A percentile compares a stretch with the other conserved stretches of the same genome.
These are phyloP conservation scores for Trichoderma guizhouense DNA, from an alignment of 2,329 filamentous ascomycete species.

Conservation along the genomic window DNA sequence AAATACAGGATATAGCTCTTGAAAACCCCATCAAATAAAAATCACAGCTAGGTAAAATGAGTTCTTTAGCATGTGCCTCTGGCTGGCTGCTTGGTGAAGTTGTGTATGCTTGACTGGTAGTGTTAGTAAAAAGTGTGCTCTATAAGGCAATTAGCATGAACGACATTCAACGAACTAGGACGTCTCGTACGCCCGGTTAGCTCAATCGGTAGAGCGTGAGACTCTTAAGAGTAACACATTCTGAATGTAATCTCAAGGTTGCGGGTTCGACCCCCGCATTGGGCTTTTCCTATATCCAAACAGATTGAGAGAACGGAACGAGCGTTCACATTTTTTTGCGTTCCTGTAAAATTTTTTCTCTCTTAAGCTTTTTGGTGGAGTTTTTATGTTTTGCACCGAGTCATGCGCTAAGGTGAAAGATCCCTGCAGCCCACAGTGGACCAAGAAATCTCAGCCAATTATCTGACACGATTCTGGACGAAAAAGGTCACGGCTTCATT, in stretches of 20 bases:
- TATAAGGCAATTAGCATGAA: background rate
- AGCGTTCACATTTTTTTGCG: background rate
- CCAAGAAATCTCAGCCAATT: background rate
- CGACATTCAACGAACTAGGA: background rate
- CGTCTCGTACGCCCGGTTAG: slow-evolving; percentile 32
- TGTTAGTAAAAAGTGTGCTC: background rate
- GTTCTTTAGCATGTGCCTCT: too few species aligned
- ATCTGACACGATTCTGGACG: background rate
- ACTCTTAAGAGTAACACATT: slow-evolving; percentile 46
- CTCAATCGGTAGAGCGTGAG: slow-evolving; percentile 62
- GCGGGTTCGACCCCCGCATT: slow-evolving; percentile 51
- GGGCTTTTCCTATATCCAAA: slow-evolving; percentile 37
- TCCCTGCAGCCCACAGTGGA: background rate
- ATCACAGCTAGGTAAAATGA: background rate
- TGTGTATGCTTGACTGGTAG: background rate
- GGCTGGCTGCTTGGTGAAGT: background rate
- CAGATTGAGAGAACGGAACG: background rate
- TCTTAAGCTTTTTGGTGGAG: background rate
- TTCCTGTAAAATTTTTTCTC: background rate
- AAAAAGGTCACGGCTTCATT: background rate
- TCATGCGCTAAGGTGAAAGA: background rate
- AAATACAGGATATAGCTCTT: too few species aligned
- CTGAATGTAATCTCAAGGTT: slow-evolving; percentile 47
- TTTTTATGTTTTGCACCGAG: background rate
- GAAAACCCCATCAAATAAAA: background rate